These are phyloP conservation scores for Aspergillus brunneoviolaceus DNA, from an alignment of 2,329 filamentous ascomycete species.

Conservation along the genomic window DNA sequence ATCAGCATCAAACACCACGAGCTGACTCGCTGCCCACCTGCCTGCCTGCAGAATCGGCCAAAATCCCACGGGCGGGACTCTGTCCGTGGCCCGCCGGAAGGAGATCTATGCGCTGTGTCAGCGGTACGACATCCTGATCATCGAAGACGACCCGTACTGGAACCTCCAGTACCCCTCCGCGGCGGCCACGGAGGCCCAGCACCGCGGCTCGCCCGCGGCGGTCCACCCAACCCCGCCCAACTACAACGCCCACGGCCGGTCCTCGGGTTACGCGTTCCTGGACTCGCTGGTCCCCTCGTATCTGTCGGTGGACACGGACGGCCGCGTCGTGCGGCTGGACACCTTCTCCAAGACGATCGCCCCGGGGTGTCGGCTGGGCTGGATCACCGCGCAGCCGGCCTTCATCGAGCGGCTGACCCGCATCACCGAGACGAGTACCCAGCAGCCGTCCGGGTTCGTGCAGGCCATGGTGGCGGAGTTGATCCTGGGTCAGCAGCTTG, in stretches of 20 bases:
- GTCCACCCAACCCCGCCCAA: constrained; percentile 38
- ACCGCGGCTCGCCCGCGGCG: constrained; percentile 29
- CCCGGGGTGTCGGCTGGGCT: constrained; percentile 84
- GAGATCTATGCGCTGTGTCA: constrained; percentile 79
- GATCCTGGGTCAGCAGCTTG: constrained; percentile 65
- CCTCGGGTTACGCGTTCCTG: constrained; percentile 72
- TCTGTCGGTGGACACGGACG: constrained; percentile 76
- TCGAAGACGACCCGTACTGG: constrained; percentile 97
- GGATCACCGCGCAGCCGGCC: constrained; percentile 81
- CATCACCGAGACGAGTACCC: constrained; percentile 74
- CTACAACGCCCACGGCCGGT: constrained; percentile 48
- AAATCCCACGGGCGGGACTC: constrained; percentile 77
- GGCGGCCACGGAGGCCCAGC: constrained; percentile 40
- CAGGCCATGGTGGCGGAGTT: constrained; percentile 67
- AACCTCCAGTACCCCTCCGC: constrained; percentile 85
- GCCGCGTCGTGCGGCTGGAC: constrained; percentile 83
- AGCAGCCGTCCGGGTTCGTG: constrained; percentile 86
- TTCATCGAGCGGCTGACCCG: constrained; percentile 72
- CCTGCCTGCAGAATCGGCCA: constrained; percentile 67
- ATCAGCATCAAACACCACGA: background rate
- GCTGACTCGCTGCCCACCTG: constrained; percentile 8
- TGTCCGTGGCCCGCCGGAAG: constrained; percentile 70
- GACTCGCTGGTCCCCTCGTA: constrained; percentile 83
- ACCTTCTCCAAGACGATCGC: constrained; percentile 94
- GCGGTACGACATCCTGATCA: constrained; percentile 82